phyloP scores from a whole-genome alignment of 768 basidiomycete species.

The Panaeolus cyanescens region DNA sequence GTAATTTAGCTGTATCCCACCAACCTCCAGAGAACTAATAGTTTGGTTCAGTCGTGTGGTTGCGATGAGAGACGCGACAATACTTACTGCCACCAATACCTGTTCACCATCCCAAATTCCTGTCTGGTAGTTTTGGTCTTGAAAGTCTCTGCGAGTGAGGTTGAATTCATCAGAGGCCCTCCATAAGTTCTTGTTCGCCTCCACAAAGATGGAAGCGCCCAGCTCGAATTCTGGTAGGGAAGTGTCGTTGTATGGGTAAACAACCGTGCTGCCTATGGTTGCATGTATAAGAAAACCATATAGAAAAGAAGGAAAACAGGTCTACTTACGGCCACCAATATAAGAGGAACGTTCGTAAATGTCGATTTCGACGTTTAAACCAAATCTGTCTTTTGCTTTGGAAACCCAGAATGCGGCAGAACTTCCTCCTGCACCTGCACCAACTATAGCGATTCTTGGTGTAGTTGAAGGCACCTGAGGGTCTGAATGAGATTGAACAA shows the following conservation, averaged over 20 bases:
- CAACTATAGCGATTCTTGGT: slow-evolving; percentile 81
- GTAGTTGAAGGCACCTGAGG: slow-evolving; percentile 19
- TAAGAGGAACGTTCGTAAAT: slow-evolving; percentile 79
- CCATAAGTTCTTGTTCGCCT: slow-evolving; percentile 67
- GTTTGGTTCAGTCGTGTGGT: slow-evolving; percentile 5
- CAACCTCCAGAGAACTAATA: slow-evolving; percentile 54
- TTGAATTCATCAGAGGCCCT: slow-evolving; percentile 84
- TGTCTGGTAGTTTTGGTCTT: slow-evolving; percentile 49
- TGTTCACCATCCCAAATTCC: slow-evolving; percentile 86
- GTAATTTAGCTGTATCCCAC: slow-evolving; percentile 73
- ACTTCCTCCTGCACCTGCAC: slow-evolving; percentile 86
- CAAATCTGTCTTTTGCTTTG: slow-evolving; percentile 72
- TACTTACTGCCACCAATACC: slow-evolving; percentile 63
- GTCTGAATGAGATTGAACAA: slow-evolving; percentile 15
- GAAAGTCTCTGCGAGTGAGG: slow-evolving; percentile 53
- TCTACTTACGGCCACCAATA: slow-evolving; percentile 81
- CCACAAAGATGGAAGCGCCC: slow-evolving; percentile 87
- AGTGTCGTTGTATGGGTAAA: slow-evolving; percentile 69
- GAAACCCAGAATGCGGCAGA: slow-evolving; percentile 86
- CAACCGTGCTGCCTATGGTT: slow-evolving; percentile 68
- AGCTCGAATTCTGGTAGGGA: slow-evolving; percentile 71
- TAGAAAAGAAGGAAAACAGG: neutral
- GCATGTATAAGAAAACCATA: slow-evolving; percentile 6
- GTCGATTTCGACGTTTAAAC: slow-evolving; percentile 74
- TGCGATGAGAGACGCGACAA: neutral